phyloP scores from a whole-genome alignment of 768 basidiomycete genomes.

The Lactifluus hygrophoroides region DNA sequence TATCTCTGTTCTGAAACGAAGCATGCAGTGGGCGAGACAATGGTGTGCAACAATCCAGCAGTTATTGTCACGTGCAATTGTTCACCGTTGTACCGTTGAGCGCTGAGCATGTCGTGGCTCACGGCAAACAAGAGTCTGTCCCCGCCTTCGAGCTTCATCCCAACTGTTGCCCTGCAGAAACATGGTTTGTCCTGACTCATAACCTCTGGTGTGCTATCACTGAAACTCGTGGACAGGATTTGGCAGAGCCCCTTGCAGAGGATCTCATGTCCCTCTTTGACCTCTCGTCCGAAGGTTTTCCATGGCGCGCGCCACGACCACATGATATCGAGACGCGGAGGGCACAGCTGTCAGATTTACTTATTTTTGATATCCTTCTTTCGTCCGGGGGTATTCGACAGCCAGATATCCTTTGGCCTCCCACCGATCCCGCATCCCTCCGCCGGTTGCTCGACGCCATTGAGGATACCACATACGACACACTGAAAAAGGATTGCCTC shows the following conservation, averaged over 20 bases:
- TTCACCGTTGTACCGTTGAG: too few relatives aligned
- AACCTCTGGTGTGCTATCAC: background rate
- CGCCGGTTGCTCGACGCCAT: constrained; percentile 52
- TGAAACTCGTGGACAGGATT: constrained; percentile 8
- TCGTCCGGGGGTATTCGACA: constrained; percentile 50
- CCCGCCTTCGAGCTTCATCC: too few relatives aligned
- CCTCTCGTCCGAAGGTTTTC: constrained; percentile 40
- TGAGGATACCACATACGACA: constrained; percentile 53
- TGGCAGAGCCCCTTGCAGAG: background rate
- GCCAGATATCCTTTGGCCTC: constrained; percentile 62
- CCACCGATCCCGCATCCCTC: constrained; percentile 46
- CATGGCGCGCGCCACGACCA: constrained; percentile 47
- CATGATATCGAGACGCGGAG: constrained; percentile 58
- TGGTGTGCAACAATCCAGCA: too few relatives aligned
- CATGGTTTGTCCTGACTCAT: constrained; percentile 2
- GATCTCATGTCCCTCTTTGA: constrained; percentile 38
- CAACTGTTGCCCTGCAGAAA: background rate
- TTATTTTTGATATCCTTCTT: constrained; percentile 71
- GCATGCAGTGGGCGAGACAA: too few relatives aligned
- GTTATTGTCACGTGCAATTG: too few relatives aligned
- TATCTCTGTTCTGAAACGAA: background rate
- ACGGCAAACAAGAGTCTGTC: too few relatives aligned
- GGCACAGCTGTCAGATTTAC: constrained; percentile 47
- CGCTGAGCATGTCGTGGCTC: too few relatives aligned
- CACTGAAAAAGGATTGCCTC: constrained; percentile 71